Base-by-base conservation (phyloP, 2,329 filamentous ascomycete species). In the Boeremia lycopersici region DNA sequence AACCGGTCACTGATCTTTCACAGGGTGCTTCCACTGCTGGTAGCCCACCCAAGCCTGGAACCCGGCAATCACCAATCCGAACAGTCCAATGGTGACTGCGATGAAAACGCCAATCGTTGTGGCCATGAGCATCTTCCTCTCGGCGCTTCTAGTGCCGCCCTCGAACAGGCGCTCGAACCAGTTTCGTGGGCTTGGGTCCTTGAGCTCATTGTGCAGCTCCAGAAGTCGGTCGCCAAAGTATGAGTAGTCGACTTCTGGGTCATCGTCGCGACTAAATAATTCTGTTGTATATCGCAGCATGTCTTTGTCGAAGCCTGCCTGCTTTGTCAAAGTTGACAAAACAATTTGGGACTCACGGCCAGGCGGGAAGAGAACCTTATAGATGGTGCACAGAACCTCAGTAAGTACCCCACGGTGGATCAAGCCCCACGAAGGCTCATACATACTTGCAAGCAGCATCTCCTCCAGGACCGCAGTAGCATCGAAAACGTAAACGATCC, bases 11-110 rank as follows among this genome's bases (percentile, higher is more conserved):
- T 19, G 2, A 26, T 40, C 26, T 25, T 53, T 56, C 1, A 56
- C 41, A 17, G 70, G 68, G 54, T 73, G 67, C 47, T 74, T 65
- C 71, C 70, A 73, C 29, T 68, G 63, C 56, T 72, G 66, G 33
- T 69, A 72, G 2, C 60, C 52, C 15, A 74, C 58, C 66, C 67
- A 74, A 29, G 71, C 65, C 52, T 74, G 69, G 46, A 68, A 69
- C 8, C 42, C 45, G n/a, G 65, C 60, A 8, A 74, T 43, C 9
- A 53, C 63, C 29, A 73, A 42, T 12, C 65, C 51, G 3, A 67
- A 30, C 10, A 71, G 38, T 4, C 67, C 69, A 1, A 73, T 53
- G 6, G 69, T 19, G 0, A 74, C 58, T 0, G 69, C 68, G 26
- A 75, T 62, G 12, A 67, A 45, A 0, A 74, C 67, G 0, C 71